Evolutionary conservation across 2,329 filamentous ascomycete genomes (phyloP).

Genomic region (Leptographium lundbergii): DNA sequence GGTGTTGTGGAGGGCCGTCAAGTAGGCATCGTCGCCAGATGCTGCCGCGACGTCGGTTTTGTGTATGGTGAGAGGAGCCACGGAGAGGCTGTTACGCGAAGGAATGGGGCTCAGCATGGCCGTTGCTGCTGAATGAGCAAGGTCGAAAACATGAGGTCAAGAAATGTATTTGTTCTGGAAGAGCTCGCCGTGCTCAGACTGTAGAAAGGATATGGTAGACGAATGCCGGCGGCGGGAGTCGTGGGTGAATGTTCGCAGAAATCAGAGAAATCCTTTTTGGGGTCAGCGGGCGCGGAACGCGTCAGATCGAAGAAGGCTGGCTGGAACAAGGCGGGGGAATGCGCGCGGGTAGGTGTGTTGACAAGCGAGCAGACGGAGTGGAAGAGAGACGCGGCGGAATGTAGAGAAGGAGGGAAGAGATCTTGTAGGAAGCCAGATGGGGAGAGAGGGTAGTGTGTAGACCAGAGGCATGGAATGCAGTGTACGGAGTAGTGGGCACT

Average conservation of each 20-base stretch:
- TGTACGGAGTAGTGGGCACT: not conserved
- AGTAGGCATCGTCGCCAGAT: constrained; percentile 18
- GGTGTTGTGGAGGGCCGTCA: constrained; percentile 44
- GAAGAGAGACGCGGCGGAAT: not conserved
- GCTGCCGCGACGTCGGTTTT: constrained; percentile 23
- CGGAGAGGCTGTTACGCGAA: constrained; percentile 45
- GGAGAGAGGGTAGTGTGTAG: not conserved
- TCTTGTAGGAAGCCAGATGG: not conserved
- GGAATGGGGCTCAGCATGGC: constrained; percentile 34
- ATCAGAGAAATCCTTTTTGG: not conserved
- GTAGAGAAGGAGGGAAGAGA: not conserved
- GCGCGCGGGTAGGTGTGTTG: not conserved
- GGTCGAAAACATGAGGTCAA: constrained; percentile 8
- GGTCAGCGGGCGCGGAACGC: not conserved
- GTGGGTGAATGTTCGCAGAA: not conserved
- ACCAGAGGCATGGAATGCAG: not conserved
- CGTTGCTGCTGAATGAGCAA: constrained; percentile 22
- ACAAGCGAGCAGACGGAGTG: not conserved
- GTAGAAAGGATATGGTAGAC: not conserved
- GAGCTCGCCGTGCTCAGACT: not conserved
- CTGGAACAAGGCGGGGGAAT: not conserved
- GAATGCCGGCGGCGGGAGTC: too few species aligned
- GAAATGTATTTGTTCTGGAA: not conserved
- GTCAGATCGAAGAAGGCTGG: not conserved
- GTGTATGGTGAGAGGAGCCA: constrained; percentile 44